These are phyloP conservation scores for Podaxis sp. DNA, from an alignment of 768 basidiomycete genomes.

Conservation along the genomic window DNA sequence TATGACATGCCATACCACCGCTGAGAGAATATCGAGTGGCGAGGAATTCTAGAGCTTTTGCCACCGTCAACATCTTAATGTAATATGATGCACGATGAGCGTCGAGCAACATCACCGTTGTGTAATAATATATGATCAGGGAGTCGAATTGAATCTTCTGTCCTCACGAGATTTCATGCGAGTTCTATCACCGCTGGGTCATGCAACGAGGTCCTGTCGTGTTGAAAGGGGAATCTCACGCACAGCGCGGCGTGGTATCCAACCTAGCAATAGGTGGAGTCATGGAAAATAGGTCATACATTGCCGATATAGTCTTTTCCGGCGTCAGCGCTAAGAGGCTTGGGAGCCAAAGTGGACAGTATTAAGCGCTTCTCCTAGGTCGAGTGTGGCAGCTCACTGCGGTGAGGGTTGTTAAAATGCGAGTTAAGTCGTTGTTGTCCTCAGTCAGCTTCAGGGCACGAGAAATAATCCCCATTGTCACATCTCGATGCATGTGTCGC, in stretches of 20 bases:
- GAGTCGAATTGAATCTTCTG: background rate
- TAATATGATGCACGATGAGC: background rate
- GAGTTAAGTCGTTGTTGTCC: background rate
- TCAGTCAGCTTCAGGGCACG: background rate
- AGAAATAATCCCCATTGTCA: background rate
- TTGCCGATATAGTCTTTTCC: background rate
- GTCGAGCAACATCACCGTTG: background rate
- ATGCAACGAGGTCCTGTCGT: slow-evolving; percentile 1
- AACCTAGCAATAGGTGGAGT: background rate
- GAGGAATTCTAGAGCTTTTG: background rate
- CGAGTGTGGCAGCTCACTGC: background rate
- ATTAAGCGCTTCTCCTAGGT: background rate
- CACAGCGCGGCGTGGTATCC: slow-evolving; percentile 7
- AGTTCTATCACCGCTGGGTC: slow-evolving; percentile 9
- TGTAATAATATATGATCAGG: background rate
- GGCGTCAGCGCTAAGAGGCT: background rate
- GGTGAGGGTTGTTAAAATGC: background rate
- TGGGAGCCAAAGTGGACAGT: background rate
- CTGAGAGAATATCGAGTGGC: background rate
- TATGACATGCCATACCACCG: background rate
- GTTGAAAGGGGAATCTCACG: slow-evolving; percentile 2
- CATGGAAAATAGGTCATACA: slow-evolving; percentile 4
- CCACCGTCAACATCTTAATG: background rate
- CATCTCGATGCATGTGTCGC: background rate
- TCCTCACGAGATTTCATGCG: background rate